Evolutionary conservation across 805 yeast genomes (phyloP), one percentile per base, ranked within the genome.

Genomic region (Kodamaea kaohsiungensis): DNA sequence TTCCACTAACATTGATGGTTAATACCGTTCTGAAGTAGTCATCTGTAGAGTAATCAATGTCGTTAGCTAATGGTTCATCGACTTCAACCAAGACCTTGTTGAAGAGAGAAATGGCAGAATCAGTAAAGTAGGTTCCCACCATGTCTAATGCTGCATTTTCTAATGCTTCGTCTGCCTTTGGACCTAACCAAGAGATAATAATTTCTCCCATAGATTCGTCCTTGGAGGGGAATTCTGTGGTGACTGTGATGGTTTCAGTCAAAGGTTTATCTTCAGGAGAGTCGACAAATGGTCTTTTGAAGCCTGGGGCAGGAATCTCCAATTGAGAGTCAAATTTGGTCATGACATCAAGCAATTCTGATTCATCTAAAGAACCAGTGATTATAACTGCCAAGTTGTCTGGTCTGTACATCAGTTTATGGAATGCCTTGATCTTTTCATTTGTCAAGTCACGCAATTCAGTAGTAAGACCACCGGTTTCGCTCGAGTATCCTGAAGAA

Each of bases 401-500:
- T 0, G 97, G 89, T 47, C 92, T 79, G 70, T 95, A 95, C 64
- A 82, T 72, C 13, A 75, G 68, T 27, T 77, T 71, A 68, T 95
- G 98, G 65, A 90, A 95, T 18, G 84, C 71, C 60, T 87, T 80
- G 60, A 95, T 93, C 46, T 86, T 85, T 1, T 86, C 88, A 59
- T 85, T 87, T 1, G 88, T 81, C 61, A 95, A 76, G 1, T 77
- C 78, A 56, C 98, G 82, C 59, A 95, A 79, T 55, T 91, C 90
- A 27, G 80, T 78, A 69, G 91, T 83, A 48, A 91, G 71, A 0
- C 99, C 99, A 51, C 99, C 99, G 7, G 98, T 93, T 66, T 95
- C 98, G 7, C 95, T 85, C 9, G 91, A 83, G 67, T 93, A 95
- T 2, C 97, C 98, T 18, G 93, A 87, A 0, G 77, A 75, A 10